Evolutionary conservation across 192 early-diverging fungal species (phyloP), one percentile per base, ranked within the genome.

Genomic region (Coemansia sp.): DNA sequence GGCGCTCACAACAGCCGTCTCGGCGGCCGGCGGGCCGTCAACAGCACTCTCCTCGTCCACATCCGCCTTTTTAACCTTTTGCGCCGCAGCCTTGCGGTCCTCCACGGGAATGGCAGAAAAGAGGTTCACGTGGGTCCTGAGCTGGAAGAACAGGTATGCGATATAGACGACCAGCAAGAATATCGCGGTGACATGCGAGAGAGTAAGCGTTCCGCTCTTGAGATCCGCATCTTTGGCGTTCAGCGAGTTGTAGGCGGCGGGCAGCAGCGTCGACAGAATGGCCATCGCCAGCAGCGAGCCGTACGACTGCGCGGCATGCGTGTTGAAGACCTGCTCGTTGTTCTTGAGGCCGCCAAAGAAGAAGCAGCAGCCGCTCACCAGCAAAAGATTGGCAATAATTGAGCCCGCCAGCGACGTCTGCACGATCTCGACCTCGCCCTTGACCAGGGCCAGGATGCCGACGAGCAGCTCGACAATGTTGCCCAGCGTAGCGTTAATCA

Each of bases 381-480:
- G 75, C 18, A 95, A 70, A 46, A 97, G 55, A 71, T 95, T 97
- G 63, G 88, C 91, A 10, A 98, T 79, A 49, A 98, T 89, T 7
- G 92, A 94, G 35, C 95, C 95, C 1, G 96, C 67, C 51, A 96
- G 83, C 32, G 89, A 91, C 0, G 95, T 87, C 65, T 95, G 89
- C 35, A 98, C 94, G 46, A 98, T 91, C 24, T 81, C 69, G 12
- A 95, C 73, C 44, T 92, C 77, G 53, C 87, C 87, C 65, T 90
- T 77, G 14, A 84, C 81, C 33, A 98, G 80, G 6, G 93, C 93
- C 67, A 95, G 80, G 23, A 95, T 76, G 6, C 83, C 86, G 16
- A 98, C 81, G 63, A 98, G 87, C 73, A 92, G 60, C 65, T 92
- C 91, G 9, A 96, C 90, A 2, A 90, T 90, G 56, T 97, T 98